Conservation (phyloP, 495 filamentous ascomycete genomes). For the Xylaria intraflava region DNA sequence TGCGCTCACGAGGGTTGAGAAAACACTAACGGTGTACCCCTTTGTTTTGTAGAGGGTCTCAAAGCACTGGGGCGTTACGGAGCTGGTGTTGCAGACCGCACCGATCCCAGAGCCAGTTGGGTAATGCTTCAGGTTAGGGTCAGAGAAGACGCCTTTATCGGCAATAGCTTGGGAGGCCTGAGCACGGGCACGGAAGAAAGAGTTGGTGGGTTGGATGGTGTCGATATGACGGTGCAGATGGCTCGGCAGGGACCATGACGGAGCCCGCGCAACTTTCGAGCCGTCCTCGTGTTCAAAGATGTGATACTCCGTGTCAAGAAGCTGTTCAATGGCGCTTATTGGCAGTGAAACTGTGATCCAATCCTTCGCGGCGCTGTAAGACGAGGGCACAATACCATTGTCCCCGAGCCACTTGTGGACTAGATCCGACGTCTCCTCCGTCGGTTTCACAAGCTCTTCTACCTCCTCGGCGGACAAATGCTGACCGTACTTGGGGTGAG, state of each 20-base stretch:
- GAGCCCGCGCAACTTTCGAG: conserved; percentile 44
- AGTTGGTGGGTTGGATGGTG: conserved; percentile 62
- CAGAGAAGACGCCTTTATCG: conserved; percentile 13
- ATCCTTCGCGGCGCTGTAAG: conserved; percentile 49
- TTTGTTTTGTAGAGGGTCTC: conserved; percentile 49
- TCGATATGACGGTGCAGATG: conserved; percentile 53
- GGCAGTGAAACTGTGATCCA: conserved; percentile 40
- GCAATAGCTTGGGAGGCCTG: conserved; percentile 19
- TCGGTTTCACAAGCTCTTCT: conserved; percentile 46
- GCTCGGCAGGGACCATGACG: conserved; percentile 59
- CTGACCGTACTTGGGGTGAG: conserved; percentile 48
- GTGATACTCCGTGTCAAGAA: conserved; percentile 56
- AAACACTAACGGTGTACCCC: conserved; percentile 31
- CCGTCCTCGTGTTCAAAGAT: conserved; percentile 46
- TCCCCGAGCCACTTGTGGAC: conserved; percentile 45
- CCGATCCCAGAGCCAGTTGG: conserved; percentile 25
- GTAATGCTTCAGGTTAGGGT: conserved; percentile 18
- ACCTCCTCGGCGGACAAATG: conserved; percentile 48
- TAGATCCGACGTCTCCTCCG: conserved; percentile 33
- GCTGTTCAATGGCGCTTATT: conserved; percentile 44
- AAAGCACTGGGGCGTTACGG: conserved; percentile 49
- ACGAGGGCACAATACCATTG: conserved; percentile 42
- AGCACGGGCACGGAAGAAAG: conserved; percentile 40
- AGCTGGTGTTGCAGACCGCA: conserved; percentile 43
- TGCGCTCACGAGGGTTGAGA: not conserved